A percentile compares a stretch with the other conserved stretches of the same genome.
phyloP scores from a whole-genome alignment of 345 rosid genomes.

The Populus simonii region DNA sequence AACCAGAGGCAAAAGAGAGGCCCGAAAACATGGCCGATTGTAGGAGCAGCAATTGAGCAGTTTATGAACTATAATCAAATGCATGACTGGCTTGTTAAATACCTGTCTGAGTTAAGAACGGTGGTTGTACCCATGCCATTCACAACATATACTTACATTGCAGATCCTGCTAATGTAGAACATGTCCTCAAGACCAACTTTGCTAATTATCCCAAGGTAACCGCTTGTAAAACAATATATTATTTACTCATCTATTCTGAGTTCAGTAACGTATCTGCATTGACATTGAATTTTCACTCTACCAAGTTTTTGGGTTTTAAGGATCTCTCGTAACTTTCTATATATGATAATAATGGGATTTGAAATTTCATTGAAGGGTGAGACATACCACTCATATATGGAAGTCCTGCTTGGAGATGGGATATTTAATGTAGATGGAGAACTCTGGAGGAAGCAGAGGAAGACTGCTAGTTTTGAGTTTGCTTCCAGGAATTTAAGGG shows the following conservation, averaged over 20 bases:
- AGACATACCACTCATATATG: conserved; percentile 89
- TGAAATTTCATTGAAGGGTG: conserved; percentile 51
- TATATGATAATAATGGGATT: background rate
- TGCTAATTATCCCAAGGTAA: conserved; percentile 86
- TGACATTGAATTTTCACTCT: too few species aligned
- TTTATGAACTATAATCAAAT: conserved; percentile 67
- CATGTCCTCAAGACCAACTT: conserved; percentile 86
- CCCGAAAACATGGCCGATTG: conserved; percentile 90
- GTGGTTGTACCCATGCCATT: conserved; percentile 90
- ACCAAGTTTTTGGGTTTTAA: background rate
- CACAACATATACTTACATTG: conserved; percentile 83
- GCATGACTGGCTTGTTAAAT: conserved; percentile 91
- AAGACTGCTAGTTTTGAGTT: conserved; percentile 95
- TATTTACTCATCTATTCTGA: background rate
- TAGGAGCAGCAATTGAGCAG: conserved; percentile 89
- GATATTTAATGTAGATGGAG: conserved; percentile 87
- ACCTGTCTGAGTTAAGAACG: conserved; percentile 55
- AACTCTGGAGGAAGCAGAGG: conserved; percentile 85
- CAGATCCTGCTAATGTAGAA: conserved; percentile 87
- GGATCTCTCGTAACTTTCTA: background rate
- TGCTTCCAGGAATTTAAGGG: conserved; percentile 91
- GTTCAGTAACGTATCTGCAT: background rate
- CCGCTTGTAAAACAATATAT: background rate
- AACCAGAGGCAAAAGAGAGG: conserved; percentile 65
- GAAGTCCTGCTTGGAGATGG: conserved; percentile 90